Conservation (phyloP, 2,329 filamentous ascomycete species). For the Calonectria fujianensis region DNA sequence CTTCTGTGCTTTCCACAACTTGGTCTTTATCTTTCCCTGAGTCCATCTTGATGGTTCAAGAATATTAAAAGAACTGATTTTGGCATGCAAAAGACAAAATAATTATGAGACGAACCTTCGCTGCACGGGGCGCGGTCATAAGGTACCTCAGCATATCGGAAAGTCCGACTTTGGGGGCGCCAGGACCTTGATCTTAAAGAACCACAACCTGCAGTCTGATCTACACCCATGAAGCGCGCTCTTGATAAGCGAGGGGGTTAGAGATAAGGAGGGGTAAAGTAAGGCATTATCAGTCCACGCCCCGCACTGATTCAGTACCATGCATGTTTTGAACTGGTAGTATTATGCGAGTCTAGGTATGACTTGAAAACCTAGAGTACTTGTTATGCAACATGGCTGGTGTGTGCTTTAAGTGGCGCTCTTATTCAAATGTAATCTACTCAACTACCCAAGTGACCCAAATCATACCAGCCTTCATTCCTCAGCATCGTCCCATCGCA, state of each 20-base stretch:
- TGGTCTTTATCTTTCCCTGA: background rate
- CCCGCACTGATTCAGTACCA: constrained; percentile 1
- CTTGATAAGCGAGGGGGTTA: constrained; percentile 18
- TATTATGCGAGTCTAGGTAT: too few species aligned
- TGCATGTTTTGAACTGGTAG: background rate
- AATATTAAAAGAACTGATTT: background rate
- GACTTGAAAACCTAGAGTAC: background rate
- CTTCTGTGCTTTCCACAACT: background rate
- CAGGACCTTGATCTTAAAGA: background rate
- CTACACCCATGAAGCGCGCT: constrained; percentile 17
- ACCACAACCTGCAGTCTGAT: background rate
- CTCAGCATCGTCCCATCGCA: background rate
- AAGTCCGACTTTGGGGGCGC: background rate
- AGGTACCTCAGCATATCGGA: background rate
- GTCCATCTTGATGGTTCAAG: background rate
- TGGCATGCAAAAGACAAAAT: background rate
- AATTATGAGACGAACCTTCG: background rate
- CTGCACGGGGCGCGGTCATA: background rate
- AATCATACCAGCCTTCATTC: background rate
- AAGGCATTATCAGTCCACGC: background rate
- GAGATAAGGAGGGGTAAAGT: background rate
- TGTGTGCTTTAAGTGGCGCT: background rate
- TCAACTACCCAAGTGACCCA: background rate
- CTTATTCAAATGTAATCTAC: background rate
- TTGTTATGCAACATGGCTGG: background rate